Evolutionary conservation across 2,329 filamentous ascomycete species (phyloP).

Genomic region (Teratosphaeriaceae sp.): DNA sequence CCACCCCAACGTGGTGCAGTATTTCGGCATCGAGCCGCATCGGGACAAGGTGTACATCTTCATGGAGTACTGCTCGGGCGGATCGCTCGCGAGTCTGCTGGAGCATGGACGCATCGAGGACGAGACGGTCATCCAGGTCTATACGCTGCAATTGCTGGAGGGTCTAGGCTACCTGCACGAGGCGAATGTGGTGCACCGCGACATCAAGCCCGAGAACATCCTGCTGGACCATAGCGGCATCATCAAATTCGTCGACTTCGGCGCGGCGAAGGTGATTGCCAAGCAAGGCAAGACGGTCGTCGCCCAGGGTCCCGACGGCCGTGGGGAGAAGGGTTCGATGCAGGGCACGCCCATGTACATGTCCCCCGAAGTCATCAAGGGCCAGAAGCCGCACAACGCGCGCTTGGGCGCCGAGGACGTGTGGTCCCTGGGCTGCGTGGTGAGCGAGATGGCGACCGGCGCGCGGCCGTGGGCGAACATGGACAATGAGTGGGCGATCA

Average conservation of each 20-base stretch:
- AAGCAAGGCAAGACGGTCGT: conserved; percentile 84
- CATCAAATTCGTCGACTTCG: conserved; percentile 99
- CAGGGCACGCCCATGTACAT: conserved; percentile 99
- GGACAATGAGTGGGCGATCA: conserved; percentile 99
- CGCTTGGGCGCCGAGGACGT: conserved; percentile 85
- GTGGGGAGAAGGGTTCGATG: conserved; percentile 63
- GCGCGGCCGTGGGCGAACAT: conserved; percentile 89
- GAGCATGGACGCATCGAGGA: conserved; percentile 97
- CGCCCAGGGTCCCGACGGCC: conserved; percentile 37
- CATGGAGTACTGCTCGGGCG: conserved; percentile 98
- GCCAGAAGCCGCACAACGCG: conserved; percentile 64
- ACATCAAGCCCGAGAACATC: conserved; percentile 97
- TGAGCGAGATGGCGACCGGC: conserved; percentile 95
- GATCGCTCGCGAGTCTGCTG: conserved; percentile 79
- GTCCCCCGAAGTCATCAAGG: conserved; percentile 97
- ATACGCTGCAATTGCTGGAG: conserved; percentile 87
- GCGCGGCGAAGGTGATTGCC: conserved; percentile 93
- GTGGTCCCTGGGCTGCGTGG: conserved; percentile 94
- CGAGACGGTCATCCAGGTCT: conserved; percentile 95
- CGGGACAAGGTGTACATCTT: conserved; percentile 99
- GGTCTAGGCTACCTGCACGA: conserved; percentile 91
- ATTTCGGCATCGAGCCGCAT: conserved; percentile 97
- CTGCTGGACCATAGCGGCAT: conserved; percentile 95
- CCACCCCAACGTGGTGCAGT: conserved; percentile 95
- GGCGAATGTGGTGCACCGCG: conserved; percentile 84